Evolutionary conservation across 1,284 basidiomycete species (phyloP).

Genomic region (Porogramme epimiltina): DNA sequence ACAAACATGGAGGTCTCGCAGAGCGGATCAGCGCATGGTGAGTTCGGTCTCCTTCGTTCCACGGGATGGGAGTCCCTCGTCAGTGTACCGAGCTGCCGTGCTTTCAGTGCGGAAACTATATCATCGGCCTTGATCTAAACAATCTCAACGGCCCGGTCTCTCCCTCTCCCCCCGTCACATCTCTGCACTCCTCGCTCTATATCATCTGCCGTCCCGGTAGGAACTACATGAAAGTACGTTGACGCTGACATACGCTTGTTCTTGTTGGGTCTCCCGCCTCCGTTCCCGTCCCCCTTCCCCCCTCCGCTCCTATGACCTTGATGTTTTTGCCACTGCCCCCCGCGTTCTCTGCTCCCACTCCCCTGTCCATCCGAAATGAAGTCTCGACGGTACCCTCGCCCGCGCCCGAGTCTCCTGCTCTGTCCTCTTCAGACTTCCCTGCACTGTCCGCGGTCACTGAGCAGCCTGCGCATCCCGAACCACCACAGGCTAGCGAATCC

Average conservation of each 20-base stretch:
- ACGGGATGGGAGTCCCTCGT: slow-evolving; percentile 73
- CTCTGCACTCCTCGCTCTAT: slow-evolving; percentile 29
- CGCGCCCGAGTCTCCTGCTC: slow-evolving; percentile 38
- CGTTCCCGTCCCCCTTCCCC: slow-evolving; percentile 15
- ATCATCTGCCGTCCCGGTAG: slow-evolving; percentile 31
- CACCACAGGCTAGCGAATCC: slow-evolving; percentile 29
- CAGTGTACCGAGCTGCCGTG: slow-evolving; percentile 77
- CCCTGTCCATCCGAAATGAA: slow-evolving; percentile 6
- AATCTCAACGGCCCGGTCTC: slow-evolving; percentile 35
- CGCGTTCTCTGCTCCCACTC: slow-evolving; percentile 23
- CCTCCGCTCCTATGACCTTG: slow-evolving; percentile 42
- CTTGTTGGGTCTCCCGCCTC: slow-evolving; percentile 18
- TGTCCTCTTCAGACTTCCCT: slow-evolving; percentile 76
- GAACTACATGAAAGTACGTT: slow-evolving; percentile 26
- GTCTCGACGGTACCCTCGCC: slow-evolving; percentile 52
- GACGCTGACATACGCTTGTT: slow-evolving; percentile 38
- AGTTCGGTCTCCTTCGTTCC: slow-evolving; percentile 51
- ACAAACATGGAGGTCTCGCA: slow-evolving; percentile 32
- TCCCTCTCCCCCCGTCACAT: slow-evolving; percentile 25
- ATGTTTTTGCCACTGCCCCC: slow-evolving; percentile 4
- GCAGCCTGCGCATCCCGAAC: slow-evolving; percentile 31
- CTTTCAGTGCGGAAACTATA: slow-evolving; percentile 82
- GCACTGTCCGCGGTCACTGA: slow-evolving; percentile 39
- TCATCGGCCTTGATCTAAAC: slow-evolving; percentile 58
- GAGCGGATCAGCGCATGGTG: slow-evolving; percentile 58